Conservation (phyloP, 495 filamentous ascomycete species). For the Penicillium crystallinum region DNA sequence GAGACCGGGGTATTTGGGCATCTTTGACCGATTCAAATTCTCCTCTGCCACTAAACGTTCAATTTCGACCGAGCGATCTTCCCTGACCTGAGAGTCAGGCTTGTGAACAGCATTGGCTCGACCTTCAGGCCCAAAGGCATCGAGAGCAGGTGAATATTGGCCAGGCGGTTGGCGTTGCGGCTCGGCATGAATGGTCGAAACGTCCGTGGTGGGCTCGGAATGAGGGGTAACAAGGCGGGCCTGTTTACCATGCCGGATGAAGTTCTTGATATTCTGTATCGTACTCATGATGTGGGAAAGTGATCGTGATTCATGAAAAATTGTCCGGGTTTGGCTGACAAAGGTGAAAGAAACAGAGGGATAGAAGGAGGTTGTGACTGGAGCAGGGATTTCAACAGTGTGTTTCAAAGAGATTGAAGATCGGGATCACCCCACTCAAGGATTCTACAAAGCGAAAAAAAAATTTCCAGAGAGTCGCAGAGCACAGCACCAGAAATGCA, state of each 20-base stretch:
- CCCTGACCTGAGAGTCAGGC: conserved; percentile 44
- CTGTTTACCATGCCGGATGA: conserved; percentile 98
- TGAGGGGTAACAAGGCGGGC: conserved; percentile 64
- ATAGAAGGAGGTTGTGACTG: too few species aligned
- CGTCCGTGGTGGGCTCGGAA: conserved; percentile 62
- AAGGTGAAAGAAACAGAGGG: conserved; percentile 14
- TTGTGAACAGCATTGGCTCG: conserved; percentile 52
- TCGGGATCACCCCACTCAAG: neutral
- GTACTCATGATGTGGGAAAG: conserved; percentile 55
- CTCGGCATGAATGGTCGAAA: conserved; percentile 63
- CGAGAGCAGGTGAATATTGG: conserved; percentile 47
- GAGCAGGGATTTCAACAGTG: too few species aligned
- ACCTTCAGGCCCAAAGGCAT: conserved; percentile 48
- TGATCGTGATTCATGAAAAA: neutral
- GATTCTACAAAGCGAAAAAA: neutral
- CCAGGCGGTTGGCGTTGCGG: conserved; percentile 50
- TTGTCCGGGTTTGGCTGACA: neutral
- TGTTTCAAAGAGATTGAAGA: neutral
- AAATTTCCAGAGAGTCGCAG: neutral
- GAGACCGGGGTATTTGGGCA: conserved; percentile 86
- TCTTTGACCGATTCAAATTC: conserved; percentile 72
- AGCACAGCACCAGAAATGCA: neutral
- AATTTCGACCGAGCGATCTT: conserved; percentile 51
- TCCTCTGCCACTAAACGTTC: conserved; percentile 88
- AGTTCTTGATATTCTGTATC: conserved; percentile 91